Conservation (phyloP, 2,329 filamentous ascomycete species). For the Trichophyton equinum region DNA sequence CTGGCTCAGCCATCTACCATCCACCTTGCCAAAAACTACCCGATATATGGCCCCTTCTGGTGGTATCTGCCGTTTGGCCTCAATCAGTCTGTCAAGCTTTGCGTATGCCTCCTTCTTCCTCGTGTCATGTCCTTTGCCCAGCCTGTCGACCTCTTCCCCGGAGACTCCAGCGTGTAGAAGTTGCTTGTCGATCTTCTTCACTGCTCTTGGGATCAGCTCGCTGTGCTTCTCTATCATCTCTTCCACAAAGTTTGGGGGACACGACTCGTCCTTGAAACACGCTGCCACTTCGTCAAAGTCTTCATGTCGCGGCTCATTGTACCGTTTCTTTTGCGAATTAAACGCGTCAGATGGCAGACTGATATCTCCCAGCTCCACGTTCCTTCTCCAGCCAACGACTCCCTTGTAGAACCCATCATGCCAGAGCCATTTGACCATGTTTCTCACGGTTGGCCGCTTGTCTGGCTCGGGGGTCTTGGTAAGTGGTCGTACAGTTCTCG, state of each 20-base stretch:
- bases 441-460: slow-evolving; percentile 5
- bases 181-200: slow-evolving; percentile 9
- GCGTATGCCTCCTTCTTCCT: not conserved
- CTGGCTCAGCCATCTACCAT: not conserved
- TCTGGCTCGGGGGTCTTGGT: not conserved
- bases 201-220: slow-evolving; percentile 7
- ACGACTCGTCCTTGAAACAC: not conserved
- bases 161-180: slow-evolving; percentile 7
- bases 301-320: not conserved
- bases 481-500: not conserved
- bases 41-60: not conserved
- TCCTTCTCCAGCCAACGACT: slow-evolving; percentile 10
- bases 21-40: not conserved
- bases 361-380: slow-evolving; percentile 3
- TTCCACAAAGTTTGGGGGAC: slow-evolving; percentile 6
- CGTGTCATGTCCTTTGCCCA: slow-evolving; percentile 1
- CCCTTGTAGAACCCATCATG: slow-evolving; percentile 10
- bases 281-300: not conserved
- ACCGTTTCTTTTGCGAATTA: not conserved
- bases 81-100: not conserved
- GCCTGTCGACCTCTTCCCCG: slow-evolving; percentile 7
- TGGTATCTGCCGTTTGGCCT: not conserved
- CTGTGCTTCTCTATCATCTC: slow-evolving; percentile 9
- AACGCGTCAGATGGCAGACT: not conserved
- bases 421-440: slow-evolving; percentile 14